Evolutionary conservation across 148 eudicot genomes (phyloP), one percentile per base, ranked within the genome.

Genomic region (Fallopia convolvulus): DNA sequence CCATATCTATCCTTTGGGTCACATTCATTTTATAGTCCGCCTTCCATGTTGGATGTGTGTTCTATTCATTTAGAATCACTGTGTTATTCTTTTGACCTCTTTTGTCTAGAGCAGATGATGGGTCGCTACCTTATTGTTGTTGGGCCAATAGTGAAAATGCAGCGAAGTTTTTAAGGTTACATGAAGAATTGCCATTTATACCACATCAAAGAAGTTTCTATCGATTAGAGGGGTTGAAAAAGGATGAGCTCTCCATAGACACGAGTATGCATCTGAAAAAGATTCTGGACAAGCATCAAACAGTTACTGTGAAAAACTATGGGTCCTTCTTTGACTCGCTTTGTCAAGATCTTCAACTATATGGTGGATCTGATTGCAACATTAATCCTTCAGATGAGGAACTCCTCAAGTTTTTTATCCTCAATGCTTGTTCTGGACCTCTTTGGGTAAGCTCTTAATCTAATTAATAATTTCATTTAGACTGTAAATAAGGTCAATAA

Each of bases 131-230:
- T 14, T 87, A 89, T 63, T 92, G 96, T 83, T 89, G 93, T 84
- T 94, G 99, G 99, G 84, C 91, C 70, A 84, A 81, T 77, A 84
- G 84, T 77, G 92, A 89, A 73, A 86, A 50, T 20, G 99, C 93
- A 32, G 83, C 88, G 77, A 80, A 83, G 40, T 81, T 94, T 56
- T 81, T 94, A 20, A 80, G 87, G 78, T 76, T 92, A 71, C 85
- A 85, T 40, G 86, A 92, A 76, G 82, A 81, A 49, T 36, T 66
- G 49, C 76, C 78, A 36, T 72, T 55, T 52, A 77, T 78, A 65
- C 75, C 81, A 60, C 58, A 56, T 52, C 77, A 60, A 65, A 77
- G 80, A 60, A 77, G 72, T 55, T 83, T 77, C 78, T 8, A 47
- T 78, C 79, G 77, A 82, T 50, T 55, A 50, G 76, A 79, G 74